Base-by-base conservation (phyloP, 805 yeast species). In the Metschnikowia chrysomelidarum region DNA sequence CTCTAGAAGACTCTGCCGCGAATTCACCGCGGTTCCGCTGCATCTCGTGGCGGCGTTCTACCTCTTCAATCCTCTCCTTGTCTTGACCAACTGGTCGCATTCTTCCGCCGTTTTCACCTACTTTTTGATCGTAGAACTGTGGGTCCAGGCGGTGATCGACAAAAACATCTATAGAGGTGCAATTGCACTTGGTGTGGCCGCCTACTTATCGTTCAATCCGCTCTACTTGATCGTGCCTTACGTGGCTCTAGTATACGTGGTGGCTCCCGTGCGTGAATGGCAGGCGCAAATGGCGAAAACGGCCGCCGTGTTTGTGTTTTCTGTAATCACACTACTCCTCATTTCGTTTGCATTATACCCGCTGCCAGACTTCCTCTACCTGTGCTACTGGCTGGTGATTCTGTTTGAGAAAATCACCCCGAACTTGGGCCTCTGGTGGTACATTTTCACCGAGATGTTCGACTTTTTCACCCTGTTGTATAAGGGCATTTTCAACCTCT, bases 381-480 rank as follows among this genome's bases (percentile, higher is more conserved):
- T 34, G 41, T 49, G 53, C 21, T 87, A 82, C 52, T 79, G 82
- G 11, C 68, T 77, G 3, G 60, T 75, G 5, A 53, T 87, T 5
- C 64, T 67, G 16, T 81, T 86, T 50, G 71, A 71, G 24, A 89
- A 87, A 44, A 76, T 88, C 42, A 71, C 80, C 4, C 98, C 98
- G 18, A 93, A 93, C 60, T 59, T 93, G 46, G 98, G 98, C 0
- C 67, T 93, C 14, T 93, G 99, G 99, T 93, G 99, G 99, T 93
- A 93, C 64, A 80, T 89, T 51, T 93, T 93, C 67, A 84, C 91
- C 26, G 98, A 93, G 60, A 85, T 93, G 78, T 93, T 93, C 62
- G 93, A 83, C 36, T 84, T 80, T 54, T 93, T 91, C 69, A 73
- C 82, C 19, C 79, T 86, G 14, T 88, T 93, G 53, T 93, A 85